phyloP scores from a whole-genome alignment of 2,329 filamentous ascomycete genomes.

The Xylaria sp. region DNA sequence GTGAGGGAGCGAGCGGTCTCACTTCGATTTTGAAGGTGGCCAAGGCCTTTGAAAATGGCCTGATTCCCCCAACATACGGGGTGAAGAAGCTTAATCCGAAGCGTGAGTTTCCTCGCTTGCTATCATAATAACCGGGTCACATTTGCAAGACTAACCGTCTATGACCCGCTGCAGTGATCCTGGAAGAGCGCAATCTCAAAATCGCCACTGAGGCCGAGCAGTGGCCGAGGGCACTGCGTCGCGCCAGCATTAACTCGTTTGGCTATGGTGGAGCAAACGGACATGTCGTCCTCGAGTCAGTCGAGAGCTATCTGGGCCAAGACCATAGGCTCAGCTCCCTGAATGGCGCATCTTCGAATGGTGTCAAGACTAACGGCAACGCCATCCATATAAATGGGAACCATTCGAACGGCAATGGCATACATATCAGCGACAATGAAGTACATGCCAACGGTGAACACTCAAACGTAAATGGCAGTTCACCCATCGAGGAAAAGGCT shows the following conservation, averaged over 20 bases:
- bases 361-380: too few relatives aligned
- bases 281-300: constrained; percentile 8
- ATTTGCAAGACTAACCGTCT: too few relatives aligned
- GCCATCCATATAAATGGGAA: too few relatives aligned
- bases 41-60: constrained; percentile 15
- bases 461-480: too few relatives aligned
- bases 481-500: too few relatives aligned
- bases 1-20: constrained; percentile 17
- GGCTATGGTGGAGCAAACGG: constrained; percentile 24
- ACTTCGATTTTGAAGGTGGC: constrained; percentile 17
- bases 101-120: constrained; percentile 1
- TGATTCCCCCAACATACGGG: constrained; percentile 18
- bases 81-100: constrained; percentile 19
- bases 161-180: too few relatives aligned
- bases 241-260: constrained; percentile 22
- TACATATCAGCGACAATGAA: too few relatives aligned
- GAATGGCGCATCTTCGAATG: constrained; percentile 9
- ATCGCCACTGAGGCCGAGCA: neutral
- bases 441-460: too few relatives aligned
- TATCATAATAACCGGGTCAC: neutral
- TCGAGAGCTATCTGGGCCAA: constrained; percentile 7
- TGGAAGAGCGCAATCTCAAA: too few relatives aligned
- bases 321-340: constrained; percentile 5
- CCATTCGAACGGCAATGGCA: too few relatives aligned
- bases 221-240: constrained; percentile 1